Evolutionary conservation across 2,329 filamentous ascomycete species (phyloP).

Genomic region (Didymella glomerata): DNA sequence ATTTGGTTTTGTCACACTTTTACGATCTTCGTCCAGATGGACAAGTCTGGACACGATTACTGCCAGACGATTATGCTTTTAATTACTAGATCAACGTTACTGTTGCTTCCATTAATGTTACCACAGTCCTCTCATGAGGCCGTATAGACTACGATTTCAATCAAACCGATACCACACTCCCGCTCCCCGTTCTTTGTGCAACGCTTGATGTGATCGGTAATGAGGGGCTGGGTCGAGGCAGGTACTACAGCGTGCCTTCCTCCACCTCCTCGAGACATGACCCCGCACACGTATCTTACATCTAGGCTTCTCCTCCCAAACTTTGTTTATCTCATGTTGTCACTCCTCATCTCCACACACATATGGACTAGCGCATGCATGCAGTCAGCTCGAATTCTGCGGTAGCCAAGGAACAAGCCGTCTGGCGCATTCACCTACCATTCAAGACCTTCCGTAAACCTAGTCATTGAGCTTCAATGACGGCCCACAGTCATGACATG

Average conservation of each 20-base stretch:
- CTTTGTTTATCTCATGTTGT: constrained; percentile 8
- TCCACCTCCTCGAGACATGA: not conserved
- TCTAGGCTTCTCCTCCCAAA: constrained; percentile 3
- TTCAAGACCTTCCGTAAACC: not conserved
- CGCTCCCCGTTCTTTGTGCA: not conserved
- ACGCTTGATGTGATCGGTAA: not conserved
- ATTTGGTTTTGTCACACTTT: constrained; percentile 4
- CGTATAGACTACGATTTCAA: constrained; percentile 24
- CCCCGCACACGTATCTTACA: constrained; percentile 16
- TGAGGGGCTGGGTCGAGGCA: constrained; percentile 5
- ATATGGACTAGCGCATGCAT: constrained; percentile 6
- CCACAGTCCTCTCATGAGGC: constrained; percentile 9
- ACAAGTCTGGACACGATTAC: constrained; percentile 11
- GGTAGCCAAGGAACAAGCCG: not conserved
- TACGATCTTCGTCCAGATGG: constrained; percentile 8
- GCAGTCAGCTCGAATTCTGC: constrained; percentile 12
- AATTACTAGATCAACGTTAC: constrained; percentile 22
- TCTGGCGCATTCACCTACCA: constrained; percentile 1
- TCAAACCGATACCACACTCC: constrained; percentile 18
- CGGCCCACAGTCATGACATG: constrained; percentile 3
- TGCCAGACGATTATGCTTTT: constrained; percentile 20
- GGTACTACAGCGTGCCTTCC: constrained; percentile 3
- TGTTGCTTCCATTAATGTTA: constrained; percentile 19
- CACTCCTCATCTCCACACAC: constrained; percentile 8
- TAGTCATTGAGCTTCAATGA: constrained; percentile 6